Percentiles rank a stretch among this genome's conserved stretches.
Conservation (phyloP, 805 yeast genomes). For the Wickerhamomyces kurtzmanii region DNA sequence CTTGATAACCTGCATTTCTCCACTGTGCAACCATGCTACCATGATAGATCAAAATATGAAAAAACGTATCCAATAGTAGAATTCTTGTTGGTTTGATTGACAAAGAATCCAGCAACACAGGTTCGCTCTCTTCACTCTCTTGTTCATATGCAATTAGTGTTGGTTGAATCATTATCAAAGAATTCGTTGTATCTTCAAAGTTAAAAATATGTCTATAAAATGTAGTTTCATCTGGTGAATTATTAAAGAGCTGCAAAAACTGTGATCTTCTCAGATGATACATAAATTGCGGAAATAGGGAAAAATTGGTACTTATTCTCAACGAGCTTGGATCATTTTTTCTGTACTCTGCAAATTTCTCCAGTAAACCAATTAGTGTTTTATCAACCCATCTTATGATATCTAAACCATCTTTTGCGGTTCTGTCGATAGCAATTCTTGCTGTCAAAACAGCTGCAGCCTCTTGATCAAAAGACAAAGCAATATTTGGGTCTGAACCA, state of each 20-base stretch:
- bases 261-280: constrained; percentile 60
- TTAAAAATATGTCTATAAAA: constrained; percentile 53
- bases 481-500: constrained; percentile 28
- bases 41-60: constrained; percentile 58
- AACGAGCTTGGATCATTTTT: constrained; percentile 38
- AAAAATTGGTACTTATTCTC: constrained; percentile 35
- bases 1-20: constrained; percentile 57
- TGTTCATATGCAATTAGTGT: constrained; percentile 47
- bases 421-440: constrained; percentile 37
- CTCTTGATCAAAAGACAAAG: constrained; percentile 54
- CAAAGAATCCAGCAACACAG: constrained; percentile 54
- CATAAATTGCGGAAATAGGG: constrained; percentile 56
- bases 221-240: constrained; percentile 66
- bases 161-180: constrained; percentile 64
- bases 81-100: constrained; percentile 51
- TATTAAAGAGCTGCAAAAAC: constrained; percentile 55
- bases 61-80: constrained; percentile 54
- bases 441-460: constrained; percentile 57
- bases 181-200: constrained; percentile 50
- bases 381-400: constrained; percentile 42
- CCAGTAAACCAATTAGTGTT: constrained; percentile 34
- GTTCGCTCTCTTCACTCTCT: constrained; percentile 41
- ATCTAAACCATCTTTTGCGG: constrained; percentile 26
- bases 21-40: constrained; percentile 61
- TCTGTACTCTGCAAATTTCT: constrained; percentile 36